These are phyloP conservation scores for Solanum appendiculatum DNA, from an alignment of 257 asterid genomes.

Conservation along the genomic window DNA sequence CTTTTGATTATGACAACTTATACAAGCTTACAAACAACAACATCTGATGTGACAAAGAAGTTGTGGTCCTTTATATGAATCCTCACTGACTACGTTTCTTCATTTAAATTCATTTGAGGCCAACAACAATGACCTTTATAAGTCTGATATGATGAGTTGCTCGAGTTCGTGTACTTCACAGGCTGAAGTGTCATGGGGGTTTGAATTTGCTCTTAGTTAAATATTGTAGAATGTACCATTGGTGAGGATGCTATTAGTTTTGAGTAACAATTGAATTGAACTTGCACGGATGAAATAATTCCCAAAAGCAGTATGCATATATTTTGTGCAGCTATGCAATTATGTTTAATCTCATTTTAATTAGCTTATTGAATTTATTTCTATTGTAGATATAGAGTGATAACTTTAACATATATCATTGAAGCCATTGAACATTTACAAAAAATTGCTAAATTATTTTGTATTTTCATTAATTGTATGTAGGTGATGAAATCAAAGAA, in stretches of 20 bases:
- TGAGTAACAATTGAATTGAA: background rate
- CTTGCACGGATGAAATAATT: background rate
- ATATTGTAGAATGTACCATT: too few species aligned
- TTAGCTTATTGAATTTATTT: too few species aligned
- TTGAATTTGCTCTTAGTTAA: conserved; percentile 10
- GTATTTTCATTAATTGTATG: background rate
- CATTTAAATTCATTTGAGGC: background rate
- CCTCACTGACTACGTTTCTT: background rate
- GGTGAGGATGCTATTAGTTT: background rate
- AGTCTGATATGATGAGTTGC: conserved; percentile 47
- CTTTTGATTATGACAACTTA: rapidly evolving
- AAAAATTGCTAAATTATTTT: too few species aligned
- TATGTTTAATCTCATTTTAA: background rate
- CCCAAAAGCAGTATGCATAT: background rate
- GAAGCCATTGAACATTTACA: background rate
- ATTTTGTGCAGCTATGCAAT: background rate
- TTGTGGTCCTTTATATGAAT: background rate
- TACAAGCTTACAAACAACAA: background rate
- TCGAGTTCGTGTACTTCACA: background rate
- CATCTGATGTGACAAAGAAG: background rate
- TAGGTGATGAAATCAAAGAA: background rate
- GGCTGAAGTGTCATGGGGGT: conserved; percentile 3
- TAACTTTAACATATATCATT: too few species aligned
- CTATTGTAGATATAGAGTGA: background rate
- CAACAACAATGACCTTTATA: conserved; percentile 22